Base-by-base conservation (phyloP, 306 rosid genomes). In the Potentilla sterilis region DNA sequence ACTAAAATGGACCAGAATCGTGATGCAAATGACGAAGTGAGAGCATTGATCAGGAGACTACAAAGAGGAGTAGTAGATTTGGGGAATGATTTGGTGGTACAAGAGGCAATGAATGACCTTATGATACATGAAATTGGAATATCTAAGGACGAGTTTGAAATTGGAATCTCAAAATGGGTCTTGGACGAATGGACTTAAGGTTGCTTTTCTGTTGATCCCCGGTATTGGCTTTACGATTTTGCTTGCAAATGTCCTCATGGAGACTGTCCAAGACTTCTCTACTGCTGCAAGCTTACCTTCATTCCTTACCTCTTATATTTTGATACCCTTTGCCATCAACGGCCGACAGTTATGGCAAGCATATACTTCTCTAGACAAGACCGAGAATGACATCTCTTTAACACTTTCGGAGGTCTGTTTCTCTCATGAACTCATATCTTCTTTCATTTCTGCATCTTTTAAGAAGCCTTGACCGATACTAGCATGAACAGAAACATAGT, bases 341-440 rank as follows among this genome's bases (percentile, higher is more conserved):
- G 58, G 42, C 57, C 61, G 83, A 59, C 79, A 65, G 76, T 75
- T 74, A 5, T 32, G 70, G 9, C 16, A 18, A 47, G 35, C 66
- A 14, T n/a, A 59, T 84, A 64, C 73, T 35, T 81, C 85, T 28
- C 68, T 34, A 72, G 57, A 65, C 18, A 84, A 75, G 76, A 78
- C 87, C 0, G 74, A 78, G 57, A 70, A 70, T 2, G 80, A 69
- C 40, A 75, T 81, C 34, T 84, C 87, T 14, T 78, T 84, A 58
- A 58, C 83, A 54, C 75, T 84, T 35, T 84, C 87, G 6, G 85
- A 81, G 87, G 87, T 84, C 41, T 73, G 73, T 74, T 42, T 42
- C 48, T 57, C 67, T 52, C 72, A 13, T 28, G 14, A 47, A 71
- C 67, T 38, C 35, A 66, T 18, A 55, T 54, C 12, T 54, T 66